Evolutionary conservation across 257 asterid genomes (phyloP), one percentile per base, ranked within the genome.

Genomic region (Henckelia pumila): DNA sequence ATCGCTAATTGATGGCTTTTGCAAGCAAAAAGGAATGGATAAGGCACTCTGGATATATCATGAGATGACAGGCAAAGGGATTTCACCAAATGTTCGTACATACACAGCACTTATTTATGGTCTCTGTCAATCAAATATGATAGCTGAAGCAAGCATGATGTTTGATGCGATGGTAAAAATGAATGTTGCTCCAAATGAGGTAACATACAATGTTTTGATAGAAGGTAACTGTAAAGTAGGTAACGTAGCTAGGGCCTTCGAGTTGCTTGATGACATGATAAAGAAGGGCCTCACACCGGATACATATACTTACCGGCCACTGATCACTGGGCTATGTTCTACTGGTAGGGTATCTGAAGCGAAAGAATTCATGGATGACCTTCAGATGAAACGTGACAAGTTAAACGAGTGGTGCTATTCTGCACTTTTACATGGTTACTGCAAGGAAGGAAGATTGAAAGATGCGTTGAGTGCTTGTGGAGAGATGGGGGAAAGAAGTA

Each of bases 1-100:
- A 5, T 86, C 95, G 28, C 78, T 93, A 81, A 85, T 93, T 37
- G 96, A 85, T 69, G 97, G 95, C 25, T 93, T 81, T 62, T 84
- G 90, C 66, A 87, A 83, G 82, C 86, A 79, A 75, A 79, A 79
- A 23, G 82, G 84, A 63, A 79, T 82, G 40, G 81, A 82, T 49
- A 79, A 86, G 86, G 97, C 96, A 24, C 78, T 90, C 61, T 59
- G 79, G 68, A 69, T 88, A 33, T 88, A 85, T 83, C 88, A 86
- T 56, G 91, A 90, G 85, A 93, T 93, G 99, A 81, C 80, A 0
- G 89, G 84, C 3, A 88, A 86, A 75, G 97, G 95, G 67, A 84
- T 88, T 72, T 77, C 86, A 1, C 88, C 99, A 1, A 90, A 88
- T 81, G 84, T 84, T 7, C 82, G 79, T 53, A 88, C 96, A 44